Conservation (phyloP, 2,329 filamentous ascomycete species). For the Decorospora gaudefroyi region DNA sequence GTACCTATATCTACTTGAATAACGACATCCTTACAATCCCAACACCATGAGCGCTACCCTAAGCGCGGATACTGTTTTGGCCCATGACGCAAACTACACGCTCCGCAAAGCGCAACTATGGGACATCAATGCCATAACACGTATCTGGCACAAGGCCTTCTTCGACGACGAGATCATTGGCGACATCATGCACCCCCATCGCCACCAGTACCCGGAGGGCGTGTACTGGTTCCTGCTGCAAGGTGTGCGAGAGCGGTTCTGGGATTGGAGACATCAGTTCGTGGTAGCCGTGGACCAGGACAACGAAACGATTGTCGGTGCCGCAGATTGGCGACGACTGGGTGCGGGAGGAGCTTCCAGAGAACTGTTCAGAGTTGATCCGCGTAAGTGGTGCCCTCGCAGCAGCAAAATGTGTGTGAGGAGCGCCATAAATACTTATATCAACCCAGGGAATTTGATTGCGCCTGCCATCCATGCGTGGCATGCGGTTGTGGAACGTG, state of each 20-base stretch:
- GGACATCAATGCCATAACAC: constrained; percentile 30
- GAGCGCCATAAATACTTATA: too few relatives aligned
- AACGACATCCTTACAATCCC: too few relatives aligned
- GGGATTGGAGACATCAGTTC: constrained; percentile 39
- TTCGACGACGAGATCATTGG: constrained; percentile 43
- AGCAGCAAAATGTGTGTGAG: too few relatives aligned
- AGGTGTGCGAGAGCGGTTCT: constrained; percentile 34
- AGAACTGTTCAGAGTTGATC: constrained; percentile 25
- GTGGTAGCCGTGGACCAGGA: constrained; percentile 26
- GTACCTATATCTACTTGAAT: too few relatives aligned
- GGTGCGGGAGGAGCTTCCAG: constrained; percentile 25
- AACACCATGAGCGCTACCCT: too few relatives aligned
- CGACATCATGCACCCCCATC: constrained; percentile 39
- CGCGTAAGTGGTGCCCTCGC: constrained; percentile 25
- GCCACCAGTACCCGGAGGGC: constrained; percentile 34
- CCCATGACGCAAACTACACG: too few relatives aligned
- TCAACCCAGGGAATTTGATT: constrained; percentile 28
- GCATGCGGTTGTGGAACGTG: constrained; percentile 14
- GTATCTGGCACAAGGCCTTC: constrained; percentile 34
- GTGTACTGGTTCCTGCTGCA: constrained; percentile 38
- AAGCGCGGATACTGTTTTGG: too few relatives aligned
- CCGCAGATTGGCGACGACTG: constrained; percentile 38
- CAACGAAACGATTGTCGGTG: constrained; percentile 25
- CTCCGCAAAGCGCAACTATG: constrained; percentile 21
- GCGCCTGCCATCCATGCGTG: constrained; percentile 15